Evolutionary conservation across 345 rosid species (phyloP).

Genomic region (Atalantia buxifolia): DNA sequence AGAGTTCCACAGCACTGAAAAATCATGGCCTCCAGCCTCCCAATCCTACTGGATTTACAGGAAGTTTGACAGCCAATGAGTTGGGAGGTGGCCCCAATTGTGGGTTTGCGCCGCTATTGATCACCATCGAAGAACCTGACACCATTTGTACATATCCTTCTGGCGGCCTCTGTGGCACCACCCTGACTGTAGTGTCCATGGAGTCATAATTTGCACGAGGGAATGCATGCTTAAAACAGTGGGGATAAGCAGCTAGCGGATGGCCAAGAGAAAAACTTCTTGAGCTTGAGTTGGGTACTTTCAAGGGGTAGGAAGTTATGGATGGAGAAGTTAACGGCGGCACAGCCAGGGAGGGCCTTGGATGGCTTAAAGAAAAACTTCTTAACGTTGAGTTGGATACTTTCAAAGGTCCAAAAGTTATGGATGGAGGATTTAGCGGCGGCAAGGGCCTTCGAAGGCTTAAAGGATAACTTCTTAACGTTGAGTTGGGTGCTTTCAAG

Average conservation of each 20-base stretch:
- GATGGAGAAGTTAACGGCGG: not conserved
- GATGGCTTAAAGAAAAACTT: not conserved
- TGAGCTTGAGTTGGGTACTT: not conserved
- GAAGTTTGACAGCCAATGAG: not conserved
- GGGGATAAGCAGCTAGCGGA: not conserved
- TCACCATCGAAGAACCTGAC: not conserved
- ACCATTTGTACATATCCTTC: not conserved
- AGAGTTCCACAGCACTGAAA: not conserved
- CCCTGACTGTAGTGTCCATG: not conserved
- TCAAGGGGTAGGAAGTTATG: not conserved
- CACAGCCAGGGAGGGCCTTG: not conserved
- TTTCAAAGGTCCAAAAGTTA: not conserved
- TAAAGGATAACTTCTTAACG: not conserved
- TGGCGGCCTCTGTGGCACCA: conserved; percentile 4
- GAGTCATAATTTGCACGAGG: not conserved
- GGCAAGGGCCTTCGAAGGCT: not conserved
- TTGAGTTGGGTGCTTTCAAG: not conserved
- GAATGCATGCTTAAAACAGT: not conserved
- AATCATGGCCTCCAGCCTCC: conserved; percentile 18
- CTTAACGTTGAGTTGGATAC: not conserved
- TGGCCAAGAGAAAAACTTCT: not conserved
- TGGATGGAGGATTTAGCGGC: not conserved
- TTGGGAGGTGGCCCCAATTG: conserved; percentile 6
- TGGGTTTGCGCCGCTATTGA: not conserved
- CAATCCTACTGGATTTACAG: conserved; percentile 15